These are phyloP conservation scores for Aspergillus sp. DNA, from an alignment of 2,329 filamentous ascomycete species.

Conservation along the genomic window DNA sequence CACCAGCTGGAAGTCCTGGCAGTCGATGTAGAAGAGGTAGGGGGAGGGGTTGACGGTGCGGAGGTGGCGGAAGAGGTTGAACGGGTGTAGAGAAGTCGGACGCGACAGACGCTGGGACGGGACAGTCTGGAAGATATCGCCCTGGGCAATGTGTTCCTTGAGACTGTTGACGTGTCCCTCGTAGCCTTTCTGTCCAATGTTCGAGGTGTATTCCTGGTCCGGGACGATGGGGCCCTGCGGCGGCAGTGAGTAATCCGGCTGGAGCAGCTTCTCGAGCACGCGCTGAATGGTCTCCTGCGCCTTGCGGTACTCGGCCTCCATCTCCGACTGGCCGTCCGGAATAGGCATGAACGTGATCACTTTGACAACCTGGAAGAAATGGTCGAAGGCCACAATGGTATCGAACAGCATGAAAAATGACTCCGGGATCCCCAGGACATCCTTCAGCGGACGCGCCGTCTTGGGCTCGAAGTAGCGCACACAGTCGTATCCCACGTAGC, in stretches of 20 bases:
- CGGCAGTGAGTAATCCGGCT: slow-evolving; percentile 67
- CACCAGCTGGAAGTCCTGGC: slow-evolving; percentile 84
- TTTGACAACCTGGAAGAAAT: slow-evolving; percentile 87
- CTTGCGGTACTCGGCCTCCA: slow-evolving; percentile 61
- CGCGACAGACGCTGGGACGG: slow-evolving; percentile 88
- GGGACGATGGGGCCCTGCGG: slow-evolving; percentile 62
- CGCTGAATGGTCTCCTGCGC: slow-evolving; percentile 56
- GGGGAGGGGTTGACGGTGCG: slow-evolving; percentile 96
- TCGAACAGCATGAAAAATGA: slow-evolving; percentile 96
- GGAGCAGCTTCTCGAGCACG: slow-evolving; percentile 62
- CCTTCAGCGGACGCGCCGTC: slow-evolving; percentile 80
- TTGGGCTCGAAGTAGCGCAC: slow-evolving; percentile 96
- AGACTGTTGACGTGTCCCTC: slow-evolving; percentile 76
- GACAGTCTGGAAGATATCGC: slow-evolving; percentile 96
- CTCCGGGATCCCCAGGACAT: slow-evolving; percentile 81
- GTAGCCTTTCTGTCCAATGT: slow-evolving; percentile 82
- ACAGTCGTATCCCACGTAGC: slow-evolving; percentile 96
- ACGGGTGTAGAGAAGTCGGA: slow-evolving; percentile 84
- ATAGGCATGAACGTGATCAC: slow-evolving; percentile 84
- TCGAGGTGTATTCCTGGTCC: slow-evolving; percentile 75
- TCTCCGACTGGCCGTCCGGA: slow-evolving; percentile 45
- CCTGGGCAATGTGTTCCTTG: slow-evolving; percentile 81
- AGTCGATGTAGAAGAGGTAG: slow-evolving; percentile 94
- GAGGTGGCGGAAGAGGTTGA: slow-evolving; percentile 94
- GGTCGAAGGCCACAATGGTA: slow-evolving; percentile 86